These are phyloP conservation scores for Candida endomychidarum DNA, from an alignment of 805 yeast species.

Conservation along the genomic window DNA sequence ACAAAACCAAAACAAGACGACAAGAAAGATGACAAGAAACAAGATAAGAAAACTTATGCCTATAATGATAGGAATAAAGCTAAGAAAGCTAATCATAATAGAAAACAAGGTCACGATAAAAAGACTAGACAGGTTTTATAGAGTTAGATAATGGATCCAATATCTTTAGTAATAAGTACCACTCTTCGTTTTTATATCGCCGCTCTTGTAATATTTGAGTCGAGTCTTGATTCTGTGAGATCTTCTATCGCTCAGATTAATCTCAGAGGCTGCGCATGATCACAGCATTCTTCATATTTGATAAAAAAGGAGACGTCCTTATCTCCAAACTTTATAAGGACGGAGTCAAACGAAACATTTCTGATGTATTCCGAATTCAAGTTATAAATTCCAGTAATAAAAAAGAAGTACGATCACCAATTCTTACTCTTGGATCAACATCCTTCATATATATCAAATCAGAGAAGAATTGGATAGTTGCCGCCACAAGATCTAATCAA, in stretches of 20 bases:
- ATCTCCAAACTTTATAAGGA: conserved; percentile 72
- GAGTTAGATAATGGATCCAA: neutral
- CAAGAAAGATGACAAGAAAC: conserved; percentile 20
- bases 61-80: conserved; percentile 58
- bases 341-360: conserved; percentile 72
- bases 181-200: no score
- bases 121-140: conserved; percentile 20
- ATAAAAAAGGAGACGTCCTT: conserved; percentile 78
- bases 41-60: conserved; percentile 22
- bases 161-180: no score
- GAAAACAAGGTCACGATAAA: conserved; percentile 61
- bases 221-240: no score
- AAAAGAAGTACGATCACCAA: conserved; percentile 35
- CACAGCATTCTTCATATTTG: conserved; percentile 76
- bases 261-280: no score
- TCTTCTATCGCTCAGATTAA: no score
- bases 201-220: no score
- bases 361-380: conserved; percentile 90
- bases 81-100: conserved; percentile 59
- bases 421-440: conserved; percentile 85
- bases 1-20: neutral
- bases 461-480: conserved; percentile 73
- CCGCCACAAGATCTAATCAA: conserved; percentile 84
- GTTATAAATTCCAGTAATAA: conserved; percentile 61
- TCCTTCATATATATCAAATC: conserved; percentile 77